Evolutionary conservation across 306 rosid genomes (phyloP).

Genomic region (Acmispon strigosus): DNA sequence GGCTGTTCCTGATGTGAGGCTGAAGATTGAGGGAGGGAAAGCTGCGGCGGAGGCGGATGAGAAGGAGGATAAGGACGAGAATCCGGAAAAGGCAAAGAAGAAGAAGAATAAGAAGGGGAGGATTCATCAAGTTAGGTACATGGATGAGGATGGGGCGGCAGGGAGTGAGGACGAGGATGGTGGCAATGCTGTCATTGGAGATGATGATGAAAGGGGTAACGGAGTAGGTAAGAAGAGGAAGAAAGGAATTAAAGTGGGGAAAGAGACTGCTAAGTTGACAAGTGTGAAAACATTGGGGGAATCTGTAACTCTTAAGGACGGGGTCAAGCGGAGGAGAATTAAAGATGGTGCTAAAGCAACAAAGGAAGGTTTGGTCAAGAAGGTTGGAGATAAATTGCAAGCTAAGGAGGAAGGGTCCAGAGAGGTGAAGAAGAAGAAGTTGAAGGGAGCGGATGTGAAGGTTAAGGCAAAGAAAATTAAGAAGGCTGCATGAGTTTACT

Average conservation of each 20-base stretch:
- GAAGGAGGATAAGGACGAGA: background rate
- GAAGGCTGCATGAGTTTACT: conserved; percentile 17
- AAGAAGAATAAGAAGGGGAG: conserved; percentile 62
- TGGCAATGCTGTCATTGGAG: conserved; percentile 8
- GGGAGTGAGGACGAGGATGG: background rate
- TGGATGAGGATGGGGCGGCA: conserved; percentile 44
- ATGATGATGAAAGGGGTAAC: background rate
- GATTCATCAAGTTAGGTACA: conserved; percentile 64
- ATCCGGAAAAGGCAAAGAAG: background rate
- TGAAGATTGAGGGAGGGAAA: conserved; percentile 53
- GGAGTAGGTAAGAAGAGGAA: conserved; percentile 35
- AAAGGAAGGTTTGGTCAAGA: conserved; percentile 15
- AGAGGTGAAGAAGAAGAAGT: conserved; percentile 13
- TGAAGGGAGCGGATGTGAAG: conserved; percentile 28
- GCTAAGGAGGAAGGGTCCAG: conserved; percentile 1
- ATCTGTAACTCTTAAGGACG: background rate
- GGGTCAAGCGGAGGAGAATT: conserved; percentile 14
- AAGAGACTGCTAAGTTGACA: too few relatives aligned
- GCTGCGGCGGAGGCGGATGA: background rate
- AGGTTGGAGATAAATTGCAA: background rate
- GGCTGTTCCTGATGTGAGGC: conserved; percentile 45
- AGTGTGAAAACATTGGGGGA: background rate
- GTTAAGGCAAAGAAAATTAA: conserved; percentile 36
- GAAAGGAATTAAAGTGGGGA: conserved; percentile 27
- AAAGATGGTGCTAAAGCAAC: conserved; percentile 12